Conservation (phyloP, 2,329 filamentous ascomycete species). For the Aspergillus fijiensis region DNA sequence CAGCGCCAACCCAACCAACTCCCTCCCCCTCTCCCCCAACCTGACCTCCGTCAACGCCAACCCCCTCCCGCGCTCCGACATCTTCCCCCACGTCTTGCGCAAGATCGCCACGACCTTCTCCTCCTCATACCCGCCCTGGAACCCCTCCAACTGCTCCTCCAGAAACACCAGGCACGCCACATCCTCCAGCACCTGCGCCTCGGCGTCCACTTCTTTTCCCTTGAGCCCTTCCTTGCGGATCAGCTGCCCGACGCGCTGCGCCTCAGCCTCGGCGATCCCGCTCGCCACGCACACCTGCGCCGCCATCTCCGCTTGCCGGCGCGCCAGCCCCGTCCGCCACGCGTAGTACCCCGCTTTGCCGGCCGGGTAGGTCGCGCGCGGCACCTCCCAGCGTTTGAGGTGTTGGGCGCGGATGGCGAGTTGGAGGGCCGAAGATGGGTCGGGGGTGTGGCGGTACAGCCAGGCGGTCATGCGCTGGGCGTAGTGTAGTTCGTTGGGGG, state of each 20-base stretch:
- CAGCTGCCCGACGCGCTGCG: slow-evolving; percentile 64
- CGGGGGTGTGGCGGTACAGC: slow-evolving; percentile 60
- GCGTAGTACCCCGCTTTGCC: slow-evolving; percentile 73
- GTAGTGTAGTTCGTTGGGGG: slow-evolving; percentile 81
- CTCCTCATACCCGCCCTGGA: slow-evolving; percentile 64
- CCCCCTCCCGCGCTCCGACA: slow-evolving; percentile 62
- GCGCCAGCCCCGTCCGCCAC: slow-evolving; percentile 75
- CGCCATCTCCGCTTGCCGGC: slow-evolving; percentile 66
- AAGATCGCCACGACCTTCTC: slow-evolving; percentile 72
- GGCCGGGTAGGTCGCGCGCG: slow-evolving; percentile 69
- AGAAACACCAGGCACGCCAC: slow-evolving; percentile 84
- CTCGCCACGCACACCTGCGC: slow-evolving; percentile 53
- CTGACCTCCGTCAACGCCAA: slow-evolving; percentile 64
- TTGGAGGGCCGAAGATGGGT: slow-evolving; percentile 65
- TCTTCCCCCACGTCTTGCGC: slow-evolving; percentile 74
- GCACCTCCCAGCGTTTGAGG: slow-evolving; percentile 81
- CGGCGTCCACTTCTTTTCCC: slow-evolving; percentile 41
- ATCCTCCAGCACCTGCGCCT: slow-evolving; percentile 75
- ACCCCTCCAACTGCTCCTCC: slow-evolving; percentile 81
- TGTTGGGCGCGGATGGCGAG: slow-evolving; percentile 83
- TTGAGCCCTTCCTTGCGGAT: slow-evolving; percentile 76
- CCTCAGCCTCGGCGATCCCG: slow-evolving; percentile 55
- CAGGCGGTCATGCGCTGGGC: slow-evolving; percentile 76
- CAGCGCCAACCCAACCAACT: slow-evolving; percentile 64
- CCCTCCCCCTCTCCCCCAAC: slow-evolving; percentile 62